These are phyloP conservation scores for Trichosanthes truncata DNA, from an alignment of 306 rosid species.

Conservation along the genomic window DNA sequence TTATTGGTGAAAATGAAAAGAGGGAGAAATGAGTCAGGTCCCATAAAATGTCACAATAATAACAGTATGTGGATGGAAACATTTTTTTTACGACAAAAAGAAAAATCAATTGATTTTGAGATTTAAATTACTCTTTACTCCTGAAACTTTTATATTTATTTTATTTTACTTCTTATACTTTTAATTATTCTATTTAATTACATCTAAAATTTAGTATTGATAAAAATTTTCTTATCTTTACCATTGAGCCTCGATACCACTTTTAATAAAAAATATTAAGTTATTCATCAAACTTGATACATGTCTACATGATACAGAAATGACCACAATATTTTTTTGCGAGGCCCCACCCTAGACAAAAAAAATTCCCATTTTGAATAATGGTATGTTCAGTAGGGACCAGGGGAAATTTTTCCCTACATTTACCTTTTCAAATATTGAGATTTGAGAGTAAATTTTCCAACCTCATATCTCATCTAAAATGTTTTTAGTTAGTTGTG, in stretches of 20 bases:
- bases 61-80: neutral
- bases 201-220: neutral
- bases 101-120: neutral
- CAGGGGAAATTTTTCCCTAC: neutral
- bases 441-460: neutral
- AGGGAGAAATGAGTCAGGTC: neutral
- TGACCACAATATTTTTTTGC: neutral
- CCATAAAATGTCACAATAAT: neutral
- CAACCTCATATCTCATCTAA: neutral
- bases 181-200: no score
- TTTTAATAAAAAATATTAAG: no score
- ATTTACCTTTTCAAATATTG: neutral
- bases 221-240: no score
- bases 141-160: neutral
- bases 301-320: neutral
- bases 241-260: no score
- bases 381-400: neutral
- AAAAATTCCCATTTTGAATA: neutral
- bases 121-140: neutral
- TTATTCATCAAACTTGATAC: neutral
- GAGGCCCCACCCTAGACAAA: neutral
- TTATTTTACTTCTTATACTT: neutral
- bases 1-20: conserved; percentile 5
- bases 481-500: no score
- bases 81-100: neutral